phyloP scores from a whole-genome alignment of 2,329 filamentous ascomycete genomes.

The Alternaria alternata region DNA sequence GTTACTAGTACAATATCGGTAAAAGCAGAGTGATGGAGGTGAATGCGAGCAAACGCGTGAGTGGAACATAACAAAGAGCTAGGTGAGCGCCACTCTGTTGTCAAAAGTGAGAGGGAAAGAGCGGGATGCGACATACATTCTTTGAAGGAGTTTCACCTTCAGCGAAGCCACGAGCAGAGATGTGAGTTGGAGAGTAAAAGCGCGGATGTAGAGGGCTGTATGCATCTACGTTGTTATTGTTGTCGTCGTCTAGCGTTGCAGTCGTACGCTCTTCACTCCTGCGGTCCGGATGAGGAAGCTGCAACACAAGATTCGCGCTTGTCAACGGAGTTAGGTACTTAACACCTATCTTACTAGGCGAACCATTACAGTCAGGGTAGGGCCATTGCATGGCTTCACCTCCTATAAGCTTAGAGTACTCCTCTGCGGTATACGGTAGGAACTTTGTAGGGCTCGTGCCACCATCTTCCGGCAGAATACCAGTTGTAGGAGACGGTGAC shows the following conservation, averaged over 20 bases:
- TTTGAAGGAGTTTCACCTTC: conserved; percentile 37
- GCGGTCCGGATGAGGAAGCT: conserved; percentile 19
- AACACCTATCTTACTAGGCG: conserved; percentile 13
- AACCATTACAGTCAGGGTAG: conserved; percentile 18
- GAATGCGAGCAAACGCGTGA: conserved; percentile 12
- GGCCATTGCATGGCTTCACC: conserved; percentile 30
- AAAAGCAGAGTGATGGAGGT: conserved; percentile 8
- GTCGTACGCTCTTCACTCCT: conserved; percentile 26
- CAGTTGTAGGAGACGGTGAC: conserved; percentile 20
- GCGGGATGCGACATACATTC: conserved; percentile 40
- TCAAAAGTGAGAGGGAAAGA: conserved; percentile 23
- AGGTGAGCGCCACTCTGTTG: conserved; percentile 8
- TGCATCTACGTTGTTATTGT: not conserved
- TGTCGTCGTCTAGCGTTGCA: conserved; percentile 5
- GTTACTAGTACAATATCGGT: not conserved
- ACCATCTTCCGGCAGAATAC: conserved; percentile 16
- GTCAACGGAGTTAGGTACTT: conserved; percentile 19
- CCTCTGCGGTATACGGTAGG: conserved; percentile 33
- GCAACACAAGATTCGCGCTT: conserved; percentile 4
- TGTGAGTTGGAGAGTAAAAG: conserved; percentile 44
- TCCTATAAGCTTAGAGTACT: conserved; percentile 40
- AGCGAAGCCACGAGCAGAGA: conserved; percentile 25
- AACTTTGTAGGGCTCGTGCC: conserved; percentile 36
- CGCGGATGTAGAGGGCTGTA: conserved; percentile 30
- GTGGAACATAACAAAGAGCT: conserved; percentile 7